Conservation (phyloP, 257 asterid species). For the Ajuga chamaepitys region DNA sequence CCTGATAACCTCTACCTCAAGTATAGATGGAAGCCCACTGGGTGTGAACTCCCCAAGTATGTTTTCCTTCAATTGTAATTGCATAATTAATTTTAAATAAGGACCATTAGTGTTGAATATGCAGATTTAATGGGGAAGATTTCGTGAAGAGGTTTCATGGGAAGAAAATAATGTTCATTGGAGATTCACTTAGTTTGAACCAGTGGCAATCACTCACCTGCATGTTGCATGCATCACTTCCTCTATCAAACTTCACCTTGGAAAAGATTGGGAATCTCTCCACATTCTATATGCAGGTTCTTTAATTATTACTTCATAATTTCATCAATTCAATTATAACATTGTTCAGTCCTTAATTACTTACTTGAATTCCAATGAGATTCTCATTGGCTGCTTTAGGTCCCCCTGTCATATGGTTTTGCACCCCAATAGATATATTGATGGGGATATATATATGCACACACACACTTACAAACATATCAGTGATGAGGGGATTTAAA, state of each 20-base stretch:
- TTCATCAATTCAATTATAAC: too few relatives aligned
- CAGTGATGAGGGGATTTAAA: too few relatives aligned
- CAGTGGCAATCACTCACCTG: conserved; percentile 84
- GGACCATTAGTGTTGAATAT: too few relatives aligned
- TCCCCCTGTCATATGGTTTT: too few relatives aligned
- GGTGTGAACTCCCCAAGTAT: conserved; percentile 52
- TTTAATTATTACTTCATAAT: too few relatives aligned
- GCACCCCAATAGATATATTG: too few relatives aligned
- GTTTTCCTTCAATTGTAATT: background rate
- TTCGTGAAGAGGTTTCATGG: conserved; percentile 50
- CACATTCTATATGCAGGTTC: conserved; percentile 39
- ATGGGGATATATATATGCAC: too few relatives aligned
- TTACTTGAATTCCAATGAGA: too few relatives aligned
- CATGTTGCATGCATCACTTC: conserved; percentile 55
- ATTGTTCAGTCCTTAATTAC: too few relatives aligned
- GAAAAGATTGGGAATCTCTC: conserved; percentile 41
- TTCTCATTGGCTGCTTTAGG: too few relatives aligned
- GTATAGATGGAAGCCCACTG: conserved; percentile 62
- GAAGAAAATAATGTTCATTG: conserved; percentile 62
- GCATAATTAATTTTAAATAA: too few relatives aligned
- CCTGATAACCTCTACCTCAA: conserved; percentile 51
- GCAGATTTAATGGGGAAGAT: conserved; percentile 51
- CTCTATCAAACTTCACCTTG: conserved; percentile 32
- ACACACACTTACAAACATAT: too few relatives aligned
- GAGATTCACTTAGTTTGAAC: conserved; percentile 69